These are phyloP conservation scores for Mucor mucedo DNA, from an alignment of 371 early-diverging fungal species.

Conservation along the genomic window DNA sequence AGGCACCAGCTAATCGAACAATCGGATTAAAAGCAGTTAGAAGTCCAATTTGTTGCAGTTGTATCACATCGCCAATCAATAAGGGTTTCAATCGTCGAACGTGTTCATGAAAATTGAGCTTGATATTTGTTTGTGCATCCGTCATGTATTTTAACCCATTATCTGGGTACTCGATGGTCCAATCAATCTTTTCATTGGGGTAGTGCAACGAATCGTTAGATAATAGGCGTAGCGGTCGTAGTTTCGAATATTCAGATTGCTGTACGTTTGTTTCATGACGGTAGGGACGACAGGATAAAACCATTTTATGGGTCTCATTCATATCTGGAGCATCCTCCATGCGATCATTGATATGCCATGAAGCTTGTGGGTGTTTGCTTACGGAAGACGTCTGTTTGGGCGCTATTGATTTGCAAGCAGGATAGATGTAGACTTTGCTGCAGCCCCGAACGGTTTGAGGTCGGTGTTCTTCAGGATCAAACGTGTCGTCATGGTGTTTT, in stretches of 20 bases:
- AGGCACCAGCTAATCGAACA: neutral
- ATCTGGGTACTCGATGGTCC: slow-evolving; percentile 68
- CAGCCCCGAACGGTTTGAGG: slow-evolving; percentile 29
- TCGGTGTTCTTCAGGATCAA: neutral
- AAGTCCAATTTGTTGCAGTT: slow-evolving; percentile 38
- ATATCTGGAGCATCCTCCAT: neutral
- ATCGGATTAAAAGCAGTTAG: slow-evolving; percentile 23
- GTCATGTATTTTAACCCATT: slow-evolving; percentile 48
- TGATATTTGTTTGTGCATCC: slow-evolving; percentile 17
- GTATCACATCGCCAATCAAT: slow-evolving; percentile 36
- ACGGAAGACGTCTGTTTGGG: neutral
- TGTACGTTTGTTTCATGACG: slow-evolving; percentile 1
- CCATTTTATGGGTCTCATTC: slow-evolving; percentile 24
- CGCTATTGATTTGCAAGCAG: slow-evolving; percentile 29
- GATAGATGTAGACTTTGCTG: slow-evolving; percentile 39
- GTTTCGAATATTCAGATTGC: slow-evolving; percentile 11
- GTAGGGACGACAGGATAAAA: slow-evolving; percentile 19
- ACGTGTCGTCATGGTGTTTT: neutral
- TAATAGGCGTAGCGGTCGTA: slow-evolving; percentile 10
- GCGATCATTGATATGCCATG: slow-evolving; percentile 12
- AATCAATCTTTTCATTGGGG: slow-evolving; percentile 7
- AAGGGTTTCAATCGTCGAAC: slow-evolving; percentile 39
- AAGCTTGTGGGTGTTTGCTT: neutral
- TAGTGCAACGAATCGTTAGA: neutral
- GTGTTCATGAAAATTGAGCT: slow-evolving; percentile 42